Percentiles rank a stretch among this genome's conserved stretches.
Evolutionary conservation across 2,329 filamentous ascomycete genomes (phyloP).

Genomic region (Aspergillus caelatus): DNA sequence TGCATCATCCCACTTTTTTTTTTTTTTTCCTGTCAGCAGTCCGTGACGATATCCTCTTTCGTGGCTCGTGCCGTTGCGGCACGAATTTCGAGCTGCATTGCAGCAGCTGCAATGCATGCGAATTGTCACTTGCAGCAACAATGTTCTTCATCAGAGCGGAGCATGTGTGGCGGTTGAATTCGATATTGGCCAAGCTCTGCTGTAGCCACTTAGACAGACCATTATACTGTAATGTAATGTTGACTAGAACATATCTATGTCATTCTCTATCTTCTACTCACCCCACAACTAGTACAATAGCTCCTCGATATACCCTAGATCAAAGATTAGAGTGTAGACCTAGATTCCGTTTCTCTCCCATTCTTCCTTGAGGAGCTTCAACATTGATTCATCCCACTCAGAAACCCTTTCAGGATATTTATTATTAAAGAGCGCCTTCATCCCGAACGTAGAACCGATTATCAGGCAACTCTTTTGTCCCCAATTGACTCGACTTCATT

Average conservation of each 20-base stretch:
- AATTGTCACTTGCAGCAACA: slow-evolving; percentile 10
- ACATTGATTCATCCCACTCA: slow-evolving; percentile 7
- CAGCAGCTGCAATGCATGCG: slow-evolving; percentile 17
- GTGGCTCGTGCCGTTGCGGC: slow-evolving; percentile 13
- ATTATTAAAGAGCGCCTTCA: slow-evolving; percentile 5
- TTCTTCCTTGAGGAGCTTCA: slow-evolving; percentile 8
- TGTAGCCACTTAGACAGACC: neutral
- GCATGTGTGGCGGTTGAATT: neutral
- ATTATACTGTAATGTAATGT: neutral
- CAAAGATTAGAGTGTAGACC: slow-evolving; percentile 2
- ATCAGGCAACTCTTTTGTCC: neutral
- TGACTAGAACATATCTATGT: neutral
- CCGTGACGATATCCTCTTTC: neutral
- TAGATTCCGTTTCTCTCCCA: slow-evolving; percentile 16
- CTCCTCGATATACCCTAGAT: neutral
- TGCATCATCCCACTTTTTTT: neutral
- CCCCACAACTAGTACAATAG: neutral
- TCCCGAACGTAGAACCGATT: neutral
- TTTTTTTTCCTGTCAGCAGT: neutral
- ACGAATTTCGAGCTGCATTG: slow-evolving; percentile 7
- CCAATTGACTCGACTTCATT: neutral
- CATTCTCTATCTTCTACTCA: neutral
- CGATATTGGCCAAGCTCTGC: neutral
- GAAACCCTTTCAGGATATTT: neutral
- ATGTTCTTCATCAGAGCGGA: neutral